Conservation (phyloP, 495 filamentous ascomycete species). For the Penicillium riverlandense region DNA sequence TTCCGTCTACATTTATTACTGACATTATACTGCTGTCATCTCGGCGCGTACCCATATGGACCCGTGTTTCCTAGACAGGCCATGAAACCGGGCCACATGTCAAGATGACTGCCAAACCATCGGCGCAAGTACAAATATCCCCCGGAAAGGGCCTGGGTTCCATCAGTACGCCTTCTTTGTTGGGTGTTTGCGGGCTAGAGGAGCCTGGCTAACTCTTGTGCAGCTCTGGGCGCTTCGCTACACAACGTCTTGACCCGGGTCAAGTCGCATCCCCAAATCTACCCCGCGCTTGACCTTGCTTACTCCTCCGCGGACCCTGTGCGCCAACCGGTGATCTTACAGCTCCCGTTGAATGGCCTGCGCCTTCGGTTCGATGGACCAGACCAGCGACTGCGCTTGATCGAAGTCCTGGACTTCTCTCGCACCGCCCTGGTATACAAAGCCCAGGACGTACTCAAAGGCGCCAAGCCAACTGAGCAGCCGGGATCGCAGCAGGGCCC, state of each 20-base stretch:
- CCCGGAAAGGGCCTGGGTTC: constrained; percentile 75
- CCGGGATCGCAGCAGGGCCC: constrained; percentile 52
- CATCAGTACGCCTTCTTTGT: constrained; percentile 48
- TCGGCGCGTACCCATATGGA: not conserved
- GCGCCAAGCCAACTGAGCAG: constrained; percentile 37
- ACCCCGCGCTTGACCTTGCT: constrained; percentile 73
- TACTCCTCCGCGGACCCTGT: constrained; percentile 69
- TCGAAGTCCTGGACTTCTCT: constrained; percentile 89
- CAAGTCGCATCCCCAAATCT: constrained; percentile 74
- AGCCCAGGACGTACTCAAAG: constrained; percentile 72
- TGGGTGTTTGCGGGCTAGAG: not conserved
- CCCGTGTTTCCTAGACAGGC: not conserved
- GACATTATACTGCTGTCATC: not conserved
- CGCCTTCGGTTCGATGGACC: constrained; percentile 89
- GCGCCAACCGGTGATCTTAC: constrained; percentile 60
- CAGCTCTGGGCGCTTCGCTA: constrained; percentile 81
- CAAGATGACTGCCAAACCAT: constrained; percentile 40
- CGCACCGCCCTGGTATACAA: constrained; percentile 79
- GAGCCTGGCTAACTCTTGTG: constrained; percentile 14
- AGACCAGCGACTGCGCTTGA: constrained; percentile 82
- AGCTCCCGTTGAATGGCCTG: constrained; percentile 75
- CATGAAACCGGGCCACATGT: constrained; percentile 7
- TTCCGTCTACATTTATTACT: not conserved
- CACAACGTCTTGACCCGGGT: constrained; percentile 80
- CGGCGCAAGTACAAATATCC: constrained; percentile 57